Base-by-base conservation (phyloP, 2,329 filamentous ascomycete species). In the Aspergillus ochraceus region DNA sequence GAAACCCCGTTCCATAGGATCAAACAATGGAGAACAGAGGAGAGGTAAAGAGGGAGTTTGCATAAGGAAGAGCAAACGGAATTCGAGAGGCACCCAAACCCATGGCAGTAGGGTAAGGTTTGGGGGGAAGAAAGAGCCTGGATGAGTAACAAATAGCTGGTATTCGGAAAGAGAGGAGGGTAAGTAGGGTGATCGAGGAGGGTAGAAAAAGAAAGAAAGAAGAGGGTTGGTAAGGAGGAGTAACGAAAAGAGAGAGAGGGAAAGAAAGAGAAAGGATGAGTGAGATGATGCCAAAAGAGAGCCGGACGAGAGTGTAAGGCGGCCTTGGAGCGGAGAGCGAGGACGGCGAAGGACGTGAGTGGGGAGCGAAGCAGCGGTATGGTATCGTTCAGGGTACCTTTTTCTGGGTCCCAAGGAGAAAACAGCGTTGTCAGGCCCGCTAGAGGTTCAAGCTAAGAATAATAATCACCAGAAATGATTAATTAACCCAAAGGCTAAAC, bases 1-100 rank as follows among this genome's bases (percentile, higher is more conserved):
- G 65, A 57, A 60, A 67, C 64, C 65, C 71, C 70, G 65, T 69
- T 69, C 70, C 73, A 75, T 75, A 66, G 6, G 66, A 71, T 69
- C 67, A 64, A 65, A 63, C 63, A 65, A 67, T 49, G 45, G 52
- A 63, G 57, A 51, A 56, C 47, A 63, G 55, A 45, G 51, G 52
- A 58, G 57, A 62, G 51, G 54, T 30, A 51, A 42, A 53, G 42
- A 61, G 51, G 57, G 45, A 60, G 58, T 58, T 63, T 66, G 64
- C 64, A 65, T 64, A 52, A 22, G 58, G 54, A 60, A 63, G 46
- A 57, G 59, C 61, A 66, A 66, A 59, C 58, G 58, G 59, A 50
- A 52, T 30, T 39, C 46, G 57, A 50, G 45, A 55, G 36, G 51
- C 60, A 65, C 52, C 66, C 63, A 67, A 49, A 59, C 64, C 61